Evolutionary conservation across 208 protist genomes (phyloP).

Genomic region (Crithidia fasciculata): DNA sequence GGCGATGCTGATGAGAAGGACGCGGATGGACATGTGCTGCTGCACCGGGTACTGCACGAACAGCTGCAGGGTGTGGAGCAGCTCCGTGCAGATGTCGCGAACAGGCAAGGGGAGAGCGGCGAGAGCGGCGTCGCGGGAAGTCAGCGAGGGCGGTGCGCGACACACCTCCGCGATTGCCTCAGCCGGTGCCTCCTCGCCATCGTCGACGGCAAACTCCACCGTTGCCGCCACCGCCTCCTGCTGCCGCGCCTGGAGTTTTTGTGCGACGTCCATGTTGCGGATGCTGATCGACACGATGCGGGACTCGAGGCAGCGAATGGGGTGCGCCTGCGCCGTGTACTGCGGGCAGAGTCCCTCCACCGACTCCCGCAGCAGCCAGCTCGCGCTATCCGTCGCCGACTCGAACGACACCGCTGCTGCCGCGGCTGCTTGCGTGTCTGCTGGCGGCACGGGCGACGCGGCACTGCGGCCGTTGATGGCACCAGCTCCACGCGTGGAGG

Average conservation of each 20-base stretch:
- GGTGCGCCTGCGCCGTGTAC: slow-evolving; percentile 68
- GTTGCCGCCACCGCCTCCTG: background rate
- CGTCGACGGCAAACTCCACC: background rate
- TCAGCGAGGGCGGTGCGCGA: background rate
- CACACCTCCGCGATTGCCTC: background rate
- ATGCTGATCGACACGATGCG: slow-evolving; percentile 63
- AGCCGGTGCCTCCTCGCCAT: background rate
- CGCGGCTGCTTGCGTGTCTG: background rate
- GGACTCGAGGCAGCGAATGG: slow-evolving; percentile 53
- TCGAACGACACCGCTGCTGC: background rate
- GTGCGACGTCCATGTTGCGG: slow-evolving; percentile 8
- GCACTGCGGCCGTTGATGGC: background rate
- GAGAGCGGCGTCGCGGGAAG: slow-evolving; percentile 13
- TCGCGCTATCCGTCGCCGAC: background rate
- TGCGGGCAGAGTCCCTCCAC: slow-evolving; percentile 45
- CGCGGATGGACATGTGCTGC: slow-evolving; percentile 63
- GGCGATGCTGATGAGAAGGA: slow-evolving; percentile 64
- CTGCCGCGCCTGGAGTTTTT: slow-evolving; percentile 7
- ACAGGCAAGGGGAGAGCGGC: slow-evolving; percentile 13
- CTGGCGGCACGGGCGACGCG: background rate
- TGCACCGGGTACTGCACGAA: slow-evolving; percentile 61
- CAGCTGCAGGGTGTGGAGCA: slow-evolving; percentile 52
- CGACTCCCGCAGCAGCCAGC: slow-evolving; percentile 36
- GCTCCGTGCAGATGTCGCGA: slow-evolving; percentile 34
- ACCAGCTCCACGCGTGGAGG: background rate